Percentiles rank a stretch among this genome's conserved stretches.
Conservation (phyloP, 768 basidiomycete species). For the Agaricus blazei region DNA sequence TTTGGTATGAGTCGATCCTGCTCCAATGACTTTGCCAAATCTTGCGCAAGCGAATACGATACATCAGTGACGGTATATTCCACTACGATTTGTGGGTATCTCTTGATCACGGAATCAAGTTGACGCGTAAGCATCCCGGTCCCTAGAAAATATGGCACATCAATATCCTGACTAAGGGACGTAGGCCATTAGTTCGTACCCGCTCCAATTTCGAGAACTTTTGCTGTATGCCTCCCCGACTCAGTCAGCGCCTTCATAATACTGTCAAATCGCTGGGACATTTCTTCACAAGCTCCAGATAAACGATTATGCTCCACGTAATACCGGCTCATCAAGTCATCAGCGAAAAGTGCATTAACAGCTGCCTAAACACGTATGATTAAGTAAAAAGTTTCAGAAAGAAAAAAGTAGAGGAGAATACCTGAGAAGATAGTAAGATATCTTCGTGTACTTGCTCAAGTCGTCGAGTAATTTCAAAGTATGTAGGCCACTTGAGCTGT, state of each 20-base stretch:
- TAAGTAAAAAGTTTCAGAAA: not conserved
- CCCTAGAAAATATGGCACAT: not conserved
- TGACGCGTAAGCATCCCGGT: not conserved
- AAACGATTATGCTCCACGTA: not conserved
- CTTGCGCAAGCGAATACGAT: not conserved
- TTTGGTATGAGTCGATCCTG: not conserved
- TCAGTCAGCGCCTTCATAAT: not conserved
- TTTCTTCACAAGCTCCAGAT: not conserved
- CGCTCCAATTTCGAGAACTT: constrained; percentile 1
- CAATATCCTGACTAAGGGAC: too few species aligned
- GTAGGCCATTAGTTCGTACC: not conserved
- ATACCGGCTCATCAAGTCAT: not conserved
- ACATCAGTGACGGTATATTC: constrained; percentile 3
- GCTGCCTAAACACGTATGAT: not conserved
- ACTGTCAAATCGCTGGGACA: not conserved
- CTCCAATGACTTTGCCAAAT: not conserved
- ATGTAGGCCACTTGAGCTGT: not conserved
- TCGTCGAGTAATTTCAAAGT: not conserved
- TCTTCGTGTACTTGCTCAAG: not conserved
- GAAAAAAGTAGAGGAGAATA: not conserved
- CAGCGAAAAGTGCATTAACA: not conserved
- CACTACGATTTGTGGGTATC: not conserved
- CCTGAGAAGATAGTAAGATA: not conserved
- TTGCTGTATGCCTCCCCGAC: not conserved
- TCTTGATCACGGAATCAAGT: not conserved